Evolutionary conservation across 495 filamentous ascomycete genomes (phyloP).

Genomic region (Darksidea phi): DNA sequence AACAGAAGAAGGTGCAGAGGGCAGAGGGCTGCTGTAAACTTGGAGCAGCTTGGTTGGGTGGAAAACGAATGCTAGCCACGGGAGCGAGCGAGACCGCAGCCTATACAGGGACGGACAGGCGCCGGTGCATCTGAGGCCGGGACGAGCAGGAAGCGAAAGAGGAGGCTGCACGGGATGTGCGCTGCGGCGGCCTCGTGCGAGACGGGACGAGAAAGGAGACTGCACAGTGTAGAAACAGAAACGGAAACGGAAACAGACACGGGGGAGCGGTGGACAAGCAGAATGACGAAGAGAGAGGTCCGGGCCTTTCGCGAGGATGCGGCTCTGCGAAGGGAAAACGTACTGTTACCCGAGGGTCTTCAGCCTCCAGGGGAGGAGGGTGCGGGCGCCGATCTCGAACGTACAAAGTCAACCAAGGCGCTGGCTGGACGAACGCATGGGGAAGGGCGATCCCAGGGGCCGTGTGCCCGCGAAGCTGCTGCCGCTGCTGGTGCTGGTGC

Average conservation of each 20-base stretch:
- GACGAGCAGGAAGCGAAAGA: too few species aligned
- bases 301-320: background rate
- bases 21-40: background rate
- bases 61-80: too few species aligned
- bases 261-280: background rate
- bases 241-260: background rate
- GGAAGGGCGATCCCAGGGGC: conserved; percentile 30
- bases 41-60: too few species aligned
- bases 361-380: conserved; percentile 33
- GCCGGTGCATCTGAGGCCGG: too few species aligned
- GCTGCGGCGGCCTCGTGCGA: too few species aligned
- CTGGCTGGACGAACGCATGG: conserved; percentile 28
- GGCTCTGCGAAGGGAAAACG: conserved; percentile 30
- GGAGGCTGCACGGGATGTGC: too few species aligned
- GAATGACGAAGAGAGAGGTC: background rate
- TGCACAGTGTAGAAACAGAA: background rate
- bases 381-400: conserved; percentile 28
- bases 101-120: too few species aligned
- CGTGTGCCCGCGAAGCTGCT: conserved; percentile 12
- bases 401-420: conserved; percentile 19
- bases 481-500: background rate
- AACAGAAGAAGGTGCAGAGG: background rate
- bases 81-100: too few species aligned
- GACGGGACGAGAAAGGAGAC: too few species aligned
- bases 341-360: conserved; percentile 32